Evolutionary conservation across 352 stramenopile genomes (phyloP), one percentile per base, ranked within the genome.

Genomic region (Aphanomyces stellatus): DNA sequence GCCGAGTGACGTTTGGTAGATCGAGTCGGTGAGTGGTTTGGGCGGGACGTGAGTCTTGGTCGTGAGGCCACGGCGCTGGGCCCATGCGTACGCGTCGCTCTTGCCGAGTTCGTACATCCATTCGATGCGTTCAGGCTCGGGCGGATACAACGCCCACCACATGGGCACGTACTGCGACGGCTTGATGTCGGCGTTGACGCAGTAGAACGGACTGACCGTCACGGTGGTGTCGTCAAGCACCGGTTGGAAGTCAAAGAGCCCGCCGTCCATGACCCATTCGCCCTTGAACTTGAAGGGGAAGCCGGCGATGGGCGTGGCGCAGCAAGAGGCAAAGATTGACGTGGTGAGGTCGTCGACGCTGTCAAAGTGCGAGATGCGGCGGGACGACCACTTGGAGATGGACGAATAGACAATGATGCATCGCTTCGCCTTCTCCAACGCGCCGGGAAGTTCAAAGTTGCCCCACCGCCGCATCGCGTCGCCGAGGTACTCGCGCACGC

Each of bases 21-120:
- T 57, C 22, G 60, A 22, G 6, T 53, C 40, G 13, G 25, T 41
- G 22, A 40, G 37, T 8, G 33, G 48, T 4, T 33, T 33, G 2
- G 86, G 85, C 19, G 89, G 79, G 35, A 77, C 67, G 4, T 88
- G 64, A 17, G 74, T 70, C 64, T 78, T 71, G 46, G 67, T 66
- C 10, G 66, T 71, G 13, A 88, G 69, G 4, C 74, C 78, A 2
- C 74, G 73, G 62, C 80, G 77, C 8, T 77, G 68, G 11, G 87
- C 80, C 85, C 85, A 92, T 41, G 74, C 80, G 28, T 90, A 76
- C 27, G 76, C 81, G 65, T 92, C 86, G 64, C 87, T 77, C 53
- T 93, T 91, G n/a, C 87, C 85, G 30, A 94, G 63, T 49, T 95
- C 79, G 53, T 93, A 92, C 22, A 96, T 72, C 86, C 88, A 95